Base-by-base conservation (phyloP, 2,329 filamentous ascomycete species). In the Meredithiella fracta region DNA sequence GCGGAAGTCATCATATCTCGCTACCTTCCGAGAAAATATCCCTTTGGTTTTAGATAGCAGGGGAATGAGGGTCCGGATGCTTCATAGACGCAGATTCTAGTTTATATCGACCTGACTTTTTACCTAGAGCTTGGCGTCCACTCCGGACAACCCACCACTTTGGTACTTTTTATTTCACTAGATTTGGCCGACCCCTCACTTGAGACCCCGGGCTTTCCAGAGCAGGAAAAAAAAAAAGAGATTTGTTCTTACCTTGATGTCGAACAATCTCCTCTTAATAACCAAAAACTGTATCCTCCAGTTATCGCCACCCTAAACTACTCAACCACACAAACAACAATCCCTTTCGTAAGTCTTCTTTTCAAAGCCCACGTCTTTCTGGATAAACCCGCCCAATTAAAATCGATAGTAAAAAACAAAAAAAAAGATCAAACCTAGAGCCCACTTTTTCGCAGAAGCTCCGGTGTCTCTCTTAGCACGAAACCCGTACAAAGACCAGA, bases 401-500 rank as follows among this genome's bases (percentile, higher is more conserved):
- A 5, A 11, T 34, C 29, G 29, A 29, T 17, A n/a, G 47, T 25
- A 51, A 34, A 34, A 22, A 11, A 44, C 9, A 50, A 6, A 22
- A 11, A 22, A 50, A 50, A 22, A 50, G 9, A 15, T 50, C 47
- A n/a, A 42, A 15, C 38, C 17, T 15, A 15, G 17, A 42, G 38
- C 38, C 38, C 38, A 42, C 38, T 42, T 42, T 20, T 42, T n/a
- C n/a, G 29, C 11, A 34, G 29, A 34, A 34, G 29, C 29, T 42
- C 17, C 17, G 11, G 11, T 7, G 11, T 42, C 38, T 42, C n/a
- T 15, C 38, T 42, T n/a, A 4, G 14, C 53, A 55, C 57, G 38
- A 42, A 53, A 56, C 52, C 58, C 54, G 57, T 57, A 62, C 59
- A 58, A 56, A 47, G 59, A 56, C 56, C 51, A 62, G 56, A 58